These are phyloP conservation scores for Hygrocybe punicea DNA, from an alignment of 768 basidiomycete species.

Conservation along the genomic window DNA sequence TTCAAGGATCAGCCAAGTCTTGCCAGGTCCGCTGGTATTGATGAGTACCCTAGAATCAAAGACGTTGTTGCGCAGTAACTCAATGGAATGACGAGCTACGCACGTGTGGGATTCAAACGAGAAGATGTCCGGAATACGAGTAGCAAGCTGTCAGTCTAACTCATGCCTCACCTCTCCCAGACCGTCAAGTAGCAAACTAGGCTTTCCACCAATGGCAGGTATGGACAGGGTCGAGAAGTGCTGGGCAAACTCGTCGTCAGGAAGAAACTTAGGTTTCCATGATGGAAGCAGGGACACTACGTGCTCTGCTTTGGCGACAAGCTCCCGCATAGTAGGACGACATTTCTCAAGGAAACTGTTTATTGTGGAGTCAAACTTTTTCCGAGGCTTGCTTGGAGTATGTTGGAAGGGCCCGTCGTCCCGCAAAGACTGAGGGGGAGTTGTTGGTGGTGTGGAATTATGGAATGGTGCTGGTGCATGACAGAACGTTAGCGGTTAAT, in stretches of 20 bases:
- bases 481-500: too few species aligned
- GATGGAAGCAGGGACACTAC: conserved; percentile 5
- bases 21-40: conserved; percentile 9
- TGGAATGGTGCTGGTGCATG: too few species aligned
- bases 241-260: not conserved
- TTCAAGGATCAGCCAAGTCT: conserved; percentile 8
- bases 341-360: not conserved
- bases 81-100: not conserved
- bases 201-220: not conserved
- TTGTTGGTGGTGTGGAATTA: too few species aligned
- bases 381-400: not conserved
- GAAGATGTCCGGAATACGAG: conserved; percentile 1
- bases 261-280: not conserved
- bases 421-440: not conserved
- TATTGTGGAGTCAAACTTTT: not conserved
- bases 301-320: conserved; percentile 1
- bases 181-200: conserved; percentile 9
- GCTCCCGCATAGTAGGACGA: not conserved
- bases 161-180: conserved; percentile 6
- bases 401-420: not conserved
- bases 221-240: conserved; percentile 1
- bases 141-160: not conserved
- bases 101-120: conserved; percentile 6
- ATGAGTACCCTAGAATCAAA: conserved; percentile 5
- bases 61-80: not conserved